Evolutionary conservation across 2,329 filamentous ascomycete genomes (phyloP), one percentile per base, ranked within the genome.

Genomic region (Thielaviopsis euricoi): DNA sequence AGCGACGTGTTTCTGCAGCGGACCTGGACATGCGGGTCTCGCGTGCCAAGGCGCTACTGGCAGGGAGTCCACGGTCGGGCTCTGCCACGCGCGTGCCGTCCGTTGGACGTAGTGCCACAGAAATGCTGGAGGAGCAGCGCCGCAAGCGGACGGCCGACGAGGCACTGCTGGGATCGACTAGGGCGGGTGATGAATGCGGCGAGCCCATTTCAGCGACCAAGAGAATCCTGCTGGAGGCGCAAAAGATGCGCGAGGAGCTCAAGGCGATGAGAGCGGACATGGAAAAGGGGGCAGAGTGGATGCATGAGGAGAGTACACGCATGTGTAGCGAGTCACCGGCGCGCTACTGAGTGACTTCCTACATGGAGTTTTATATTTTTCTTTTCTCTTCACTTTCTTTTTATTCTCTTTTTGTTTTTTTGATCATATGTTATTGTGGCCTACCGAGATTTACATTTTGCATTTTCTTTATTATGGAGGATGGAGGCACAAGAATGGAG

Each of bases 221-320:
- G 59, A 68, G 70, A 29, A 69, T 74, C 17, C 68, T 76, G 64
- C 70, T 70, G 57, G 71, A 74, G 51, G 71, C 71, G 26, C 68
- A 71, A 59, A 70, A 66, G 43, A 61, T 72, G 58, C 66, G 71
- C 52, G 66, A 63, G 37, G 73, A 76, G 61, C 68, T 77, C 48
- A 68, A 68, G 43, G 67, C 68, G 55, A 67, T 73, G 62, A 68
- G 72, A 15, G 66, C 71, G 58, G 73, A 75, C 58, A 69, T 77
- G 66, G 72, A 76, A 61, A 69, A 75, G 61, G 73, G 70, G 17
- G 69, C 68, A n/a, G 67, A 69, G 21, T 77, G 75, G 75, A 75
- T 73, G 63, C 67, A 66, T 56, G 69, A 71, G 56, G 74, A 77
- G 64, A 74, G 71, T 43, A 69, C 72, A 57, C 68, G 67, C 48